Percentiles rank a stretch among this genome's conserved stretches.
These are phyloP conservation scores for Candida koratica DNA, from an alignment of 805 yeast species.

Conservation along the genomic window DNA sequence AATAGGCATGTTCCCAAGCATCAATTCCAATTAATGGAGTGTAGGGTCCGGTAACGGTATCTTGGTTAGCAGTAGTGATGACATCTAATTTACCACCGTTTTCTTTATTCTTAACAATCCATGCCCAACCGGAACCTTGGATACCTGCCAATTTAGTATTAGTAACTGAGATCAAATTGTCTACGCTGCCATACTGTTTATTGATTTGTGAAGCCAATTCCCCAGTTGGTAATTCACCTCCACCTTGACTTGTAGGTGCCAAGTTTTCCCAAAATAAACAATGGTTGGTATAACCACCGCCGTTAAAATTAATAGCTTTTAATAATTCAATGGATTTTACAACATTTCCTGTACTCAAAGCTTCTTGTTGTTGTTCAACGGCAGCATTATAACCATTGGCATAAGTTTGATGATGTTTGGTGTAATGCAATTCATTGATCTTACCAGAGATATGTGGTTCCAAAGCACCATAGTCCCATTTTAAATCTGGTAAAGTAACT, in stretches of 20 bases:
- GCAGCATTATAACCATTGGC: slow-evolving; percentile 46
- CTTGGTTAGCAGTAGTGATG: slow-evolving; percentile 46
- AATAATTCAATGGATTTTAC: slow-evolving; percentile 41
- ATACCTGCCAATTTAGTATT: slow-evolving; percentile 44
- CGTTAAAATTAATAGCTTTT: slow-evolving; percentile 46
- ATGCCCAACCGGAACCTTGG: slow-evolving; percentile 56
- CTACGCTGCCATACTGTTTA: slow-evolving; percentile 45
- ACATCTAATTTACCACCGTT: slow-evolving; percentile 42
- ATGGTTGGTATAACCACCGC: slow-evolving; percentile 51
- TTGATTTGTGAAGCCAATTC: slow-evolving; percentile 36
- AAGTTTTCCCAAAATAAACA: slow-evolving; percentile 48
- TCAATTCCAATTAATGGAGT: slow-evolving; percentile 48
- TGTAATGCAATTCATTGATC: slow-evolving; percentile 46
- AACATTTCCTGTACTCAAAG: slow-evolving; percentile 21
- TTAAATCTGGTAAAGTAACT: slow-evolving; percentile 40
- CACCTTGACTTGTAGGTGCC: slow-evolving; percentile 43
- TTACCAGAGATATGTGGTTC: slow-evolving; percentile 46
- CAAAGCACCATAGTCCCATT: slow-evolving; percentile 44
- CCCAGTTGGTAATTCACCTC: slow-evolving; percentile 56
- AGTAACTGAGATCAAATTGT: slow-evolving; percentile 38
- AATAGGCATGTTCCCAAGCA: slow-evolving; percentile 55
- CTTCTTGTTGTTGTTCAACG: slow-evolving; percentile 32
- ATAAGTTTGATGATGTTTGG: slow-evolving; percentile 50
- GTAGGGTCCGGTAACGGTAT: slow-evolving; percentile 42
- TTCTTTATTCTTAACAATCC: slow-evolving; percentile 44